These are phyloP conservation scores for Penicillium robsamsonii DNA, from an alignment of 495 filamentous ascomycete genomes.

Conservation along the genomic window DNA sequence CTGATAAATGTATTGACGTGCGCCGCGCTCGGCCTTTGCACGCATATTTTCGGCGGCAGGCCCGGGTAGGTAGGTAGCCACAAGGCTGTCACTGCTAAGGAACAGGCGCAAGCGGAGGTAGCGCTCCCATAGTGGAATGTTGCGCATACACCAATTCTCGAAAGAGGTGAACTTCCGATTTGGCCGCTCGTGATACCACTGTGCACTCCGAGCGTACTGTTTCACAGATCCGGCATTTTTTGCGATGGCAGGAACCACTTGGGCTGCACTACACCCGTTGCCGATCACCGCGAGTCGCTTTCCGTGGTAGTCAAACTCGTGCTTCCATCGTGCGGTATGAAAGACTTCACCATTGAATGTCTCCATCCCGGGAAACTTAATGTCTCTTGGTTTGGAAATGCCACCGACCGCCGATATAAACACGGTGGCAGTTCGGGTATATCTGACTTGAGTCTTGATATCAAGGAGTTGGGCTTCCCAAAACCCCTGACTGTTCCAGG, in stretches of 20 bases:
- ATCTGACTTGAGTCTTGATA: constrained; percentile 20
- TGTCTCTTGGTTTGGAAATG: constrained; percentile 43
- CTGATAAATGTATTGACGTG: constrained; percentile 40
- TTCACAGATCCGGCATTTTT: constrained; percentile 47
- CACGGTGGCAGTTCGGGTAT: constrained; percentile 23
- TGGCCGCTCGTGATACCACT: constrained; percentile 49
- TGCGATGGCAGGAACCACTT: constrained; percentile 34
- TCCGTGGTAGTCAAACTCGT: constrained; percentile 28
- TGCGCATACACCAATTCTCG: constrained; percentile 35
- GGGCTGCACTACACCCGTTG: constrained; percentile 47
- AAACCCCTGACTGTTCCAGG: constrained; percentile 23
- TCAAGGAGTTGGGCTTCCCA: constrained; percentile 32
- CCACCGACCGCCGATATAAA: constrained; percentile 51
- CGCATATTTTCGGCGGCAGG: constrained; percentile 25
- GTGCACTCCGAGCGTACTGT: constrained; percentile 55
- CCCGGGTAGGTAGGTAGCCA: constrained; percentile 18
- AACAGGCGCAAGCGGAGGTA: constrained; percentile 34
- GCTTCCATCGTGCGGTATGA: constrained; percentile 50
- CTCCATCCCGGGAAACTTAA: constrained; percentile 37
- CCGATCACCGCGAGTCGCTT: constrained; percentile 52
- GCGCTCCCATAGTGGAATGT: constrained; percentile 36
- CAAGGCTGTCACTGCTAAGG: constrained; percentile 24
- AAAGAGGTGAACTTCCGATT: constrained; percentile 4
- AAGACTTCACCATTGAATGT: constrained; percentile 44
- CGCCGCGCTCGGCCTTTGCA: constrained; percentile 19